Evolutionary conservation across 495 filamentous ascomycete species (phyloP), one percentile per base, ranked within the genome.

Genomic region (Talaromyces thailandensis): DNA sequence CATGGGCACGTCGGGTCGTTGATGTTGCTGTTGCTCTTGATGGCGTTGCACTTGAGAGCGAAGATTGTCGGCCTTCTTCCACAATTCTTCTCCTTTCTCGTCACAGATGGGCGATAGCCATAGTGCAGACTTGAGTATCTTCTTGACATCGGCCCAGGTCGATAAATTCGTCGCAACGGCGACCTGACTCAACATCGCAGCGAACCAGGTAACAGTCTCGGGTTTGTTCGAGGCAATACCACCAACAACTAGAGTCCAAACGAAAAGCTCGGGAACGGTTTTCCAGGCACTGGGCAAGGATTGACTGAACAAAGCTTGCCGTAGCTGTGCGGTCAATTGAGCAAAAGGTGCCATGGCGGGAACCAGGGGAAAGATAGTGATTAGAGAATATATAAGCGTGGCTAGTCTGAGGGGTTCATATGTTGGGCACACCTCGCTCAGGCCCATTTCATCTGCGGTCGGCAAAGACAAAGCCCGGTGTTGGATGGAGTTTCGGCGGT

Each of bases 171-270:
- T 51, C 5, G 43, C 59, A 14, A 40, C 43, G 6, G 40, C 40
- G 8, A 61, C 59, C 18, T 61, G 59, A 16, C 40, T 61, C 11
- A 61, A 37, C 26, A 48, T 61, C 9, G 59, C 59, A 23, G 59
- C 59, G 29, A 61, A 61, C 59, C 59, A 61, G 25, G 59, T 51
- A 21, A 48, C 43, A n/a, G 59, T 61, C 25, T 61, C 43, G n/a
- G 59, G 5, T 23, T 61, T 25, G 12, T 18, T 51, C n/a, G 59
- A 61, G 4, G 59, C 59, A 26, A 61, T 61, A 24, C 59, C 59
- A n/a, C 59, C 59, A 37, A 61, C 59, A 31, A 61, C 59, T n/a
- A 61, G 12, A 18, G n/a, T 35, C 59, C 59, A 61, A 18, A 61
- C 37, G 23, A 61, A 43, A 21, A 50, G 43, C 43, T 61, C 59